Evolutionary conservation across 208 protist genomes (phyloP), one percentile per base, ranked within the genome.

Genomic region (Trypanosoma scelopori): DNA sequence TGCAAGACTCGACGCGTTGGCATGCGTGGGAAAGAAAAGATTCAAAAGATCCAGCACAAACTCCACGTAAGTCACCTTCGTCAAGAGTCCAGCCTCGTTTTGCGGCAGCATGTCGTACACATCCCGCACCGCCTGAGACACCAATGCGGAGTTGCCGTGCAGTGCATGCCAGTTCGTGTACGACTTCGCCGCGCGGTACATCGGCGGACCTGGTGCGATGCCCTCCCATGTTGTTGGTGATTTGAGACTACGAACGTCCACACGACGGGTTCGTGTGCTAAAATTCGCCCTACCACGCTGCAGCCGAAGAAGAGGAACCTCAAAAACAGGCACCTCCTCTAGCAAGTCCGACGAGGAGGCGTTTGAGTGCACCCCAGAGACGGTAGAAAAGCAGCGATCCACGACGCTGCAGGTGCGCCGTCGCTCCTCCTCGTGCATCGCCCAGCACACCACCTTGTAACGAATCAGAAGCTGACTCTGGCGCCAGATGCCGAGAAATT

Each of bases 1-100:
- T 7, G 74, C 81, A 48, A 90, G 57, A 79, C 85, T 85, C 18
- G 69, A 53, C 12, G 73, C 68, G 2, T 55, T 43, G 12, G 82
- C 72, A 53, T 81, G 69, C 1, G 79, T 86, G 1, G 90, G 90
- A 46, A 95, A 91, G 71, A 95, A 95, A 7, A 95, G 58, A 48
- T 93, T 61, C 6, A 95, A 71, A 43, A 95, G 67, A 57, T 85
- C 74, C 42, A 87, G 69, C 25, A 93, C 70, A 78, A 95, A 95
- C 50, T 84, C 73, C 0, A 91, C 72, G 47, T 74, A 95, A 12
- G 74, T 70, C 22, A 65, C 64, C 72, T 93, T 92, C 53, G 76
- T 76, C 43, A 95, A 28, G 12, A 76, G 57, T 1, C 76, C 76
- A 22, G 85, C 77, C 62, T 56, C 65, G 61, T 93, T 82, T 28